phyloP scores from a whole-genome alignment of 495 filamentous ascomycete genomes.

The Astrothelium macrocarpum region DNA sequence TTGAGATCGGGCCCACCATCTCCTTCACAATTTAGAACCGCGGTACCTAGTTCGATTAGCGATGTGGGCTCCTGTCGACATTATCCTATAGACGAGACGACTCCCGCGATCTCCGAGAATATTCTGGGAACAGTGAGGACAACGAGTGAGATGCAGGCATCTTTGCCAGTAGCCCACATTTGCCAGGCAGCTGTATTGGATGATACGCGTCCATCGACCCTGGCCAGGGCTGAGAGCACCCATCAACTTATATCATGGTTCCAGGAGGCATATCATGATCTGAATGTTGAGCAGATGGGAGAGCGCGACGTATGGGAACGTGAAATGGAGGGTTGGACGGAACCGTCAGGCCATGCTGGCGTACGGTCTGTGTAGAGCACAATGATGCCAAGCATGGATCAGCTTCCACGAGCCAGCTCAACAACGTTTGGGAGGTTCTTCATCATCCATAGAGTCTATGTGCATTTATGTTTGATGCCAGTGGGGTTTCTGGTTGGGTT shows the following conservation, averaged over 20 bases:
- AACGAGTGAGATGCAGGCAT: background rate
- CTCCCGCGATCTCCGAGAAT: background rate
- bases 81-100: background rate
- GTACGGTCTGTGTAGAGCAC: too few species aligned
- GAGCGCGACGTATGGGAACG: background rate
- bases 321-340: background rate
- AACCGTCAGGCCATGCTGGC: too few species aligned
- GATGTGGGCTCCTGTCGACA: background rate
- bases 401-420: too few species aligned
- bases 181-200: background rate
- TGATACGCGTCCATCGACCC: background rate
- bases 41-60: background rate
- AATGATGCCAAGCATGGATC: too few species aligned
- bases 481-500: too few species aligned
- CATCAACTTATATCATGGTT: background rate
- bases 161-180: background rate
- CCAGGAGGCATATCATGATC: background rate
- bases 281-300: background rate
- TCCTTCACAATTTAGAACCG: background rate
- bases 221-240: background rate
- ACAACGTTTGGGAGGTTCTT: too few species aligned
- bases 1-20: background rate
- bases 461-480: too few species aligned
- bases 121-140: background rate
- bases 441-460: too few species aligned